Percentiles rank a stretch among this genome's conserved stretches.
Evolutionary conservation across 2,329 filamentous ascomycete species (phyloP).

Genomic region (Emergomyces pasteurianus): DNA sequence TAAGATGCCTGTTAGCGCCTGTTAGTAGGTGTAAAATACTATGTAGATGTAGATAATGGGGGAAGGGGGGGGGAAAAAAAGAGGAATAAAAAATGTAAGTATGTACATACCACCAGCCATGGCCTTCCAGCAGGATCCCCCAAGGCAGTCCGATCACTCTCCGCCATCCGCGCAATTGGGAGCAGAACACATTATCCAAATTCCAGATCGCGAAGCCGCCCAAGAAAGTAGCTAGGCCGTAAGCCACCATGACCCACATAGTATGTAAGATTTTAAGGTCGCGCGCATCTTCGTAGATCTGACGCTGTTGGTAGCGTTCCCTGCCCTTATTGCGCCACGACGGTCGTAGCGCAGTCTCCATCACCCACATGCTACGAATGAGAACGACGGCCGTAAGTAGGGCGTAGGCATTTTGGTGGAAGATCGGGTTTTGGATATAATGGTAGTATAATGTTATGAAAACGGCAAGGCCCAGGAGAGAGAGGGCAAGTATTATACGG

Average conservation of each 20-base stretch:
- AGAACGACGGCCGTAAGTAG: constrained; percentile 59
- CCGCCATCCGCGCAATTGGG: constrained; percentile 52
- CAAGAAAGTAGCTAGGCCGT: constrained; percentile 60
- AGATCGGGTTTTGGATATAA: constrained; percentile 66
- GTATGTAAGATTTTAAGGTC: constrained; percentile 47
- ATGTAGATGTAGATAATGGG: too few species aligned
- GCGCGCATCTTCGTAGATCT: constrained; percentile 41
- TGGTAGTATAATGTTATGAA: constrained; percentile 75
- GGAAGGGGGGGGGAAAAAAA: too few species aligned
- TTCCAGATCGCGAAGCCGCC: constrained; percentile 67
- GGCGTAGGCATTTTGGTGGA: constrained; percentile 72
- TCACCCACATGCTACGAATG: constrained; percentile 62
- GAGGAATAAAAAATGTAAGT: neutral
- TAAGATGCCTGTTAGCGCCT: constrained; percentile 51
- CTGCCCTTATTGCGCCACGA: constrained; percentile 39
- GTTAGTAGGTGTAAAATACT: constrained; percentile 5
- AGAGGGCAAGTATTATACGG: constrained; percentile 44
- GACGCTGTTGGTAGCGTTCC: constrained; percentile 33
- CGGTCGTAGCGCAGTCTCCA: constrained; percentile 56
- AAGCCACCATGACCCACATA: constrained; percentile 66
- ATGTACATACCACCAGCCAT: constrained; percentile 54
- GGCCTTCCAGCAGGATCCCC: constrained; percentile 62
- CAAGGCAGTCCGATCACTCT: constrained; percentile 62
- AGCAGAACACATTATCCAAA: constrained; percentile 66
- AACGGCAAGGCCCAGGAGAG: constrained; percentile 43